Base-by-base conservation (phyloP, 352 stramenopile genomes). In the Globisporangium apiculatum region DNA sequence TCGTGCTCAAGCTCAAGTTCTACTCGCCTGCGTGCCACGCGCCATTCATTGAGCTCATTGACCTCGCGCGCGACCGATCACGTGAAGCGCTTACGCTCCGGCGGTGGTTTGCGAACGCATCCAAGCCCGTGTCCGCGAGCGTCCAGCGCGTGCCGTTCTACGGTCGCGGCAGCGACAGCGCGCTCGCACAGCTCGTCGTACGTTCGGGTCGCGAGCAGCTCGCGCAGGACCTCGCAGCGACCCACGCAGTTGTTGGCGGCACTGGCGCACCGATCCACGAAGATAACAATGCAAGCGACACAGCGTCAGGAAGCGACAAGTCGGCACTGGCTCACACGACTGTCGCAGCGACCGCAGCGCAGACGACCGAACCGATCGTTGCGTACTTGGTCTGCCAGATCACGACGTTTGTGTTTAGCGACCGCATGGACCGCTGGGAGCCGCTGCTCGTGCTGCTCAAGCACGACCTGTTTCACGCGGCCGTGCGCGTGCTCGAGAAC, bases 1-100 rank as follows among this genome's bases (percentile, higher is more conserved):
- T 92, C 2, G 87, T 95, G 62, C 72, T 93, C 1, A 91, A 89
- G 60, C 68, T 95, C 45, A 73, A 77, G 14, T 93, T 95, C 66
- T 90, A 95, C 58, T 89, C 81, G 8, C 78, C 78, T 1, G 70
- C 69, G 18, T 81, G 75, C 0, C 78, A 89, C 31, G 66, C 87
- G 37, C 83, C 85, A 6, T 75, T 91, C 51, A 51, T 93, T 0
- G 64, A 69, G 17, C 68, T 92, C 1, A 88, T 95, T 24, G 71
- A 91, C 58, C 65, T 95, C n/a, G 65, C 72, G 15, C 76, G 76
- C 14, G 83, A 93, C 60, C 73, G 83, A 4, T 89, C 81, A n/a
- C 56, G 75, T 14, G 79, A 93, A 61, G 85, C 74, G 2, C 67
- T 93, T 55, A 84, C 84, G 15, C 62, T 95, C 11, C 77, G 85